Conservation (phyloP, 371 early-diverging fungal genomes). For the Mortierella sp. region DNA sequence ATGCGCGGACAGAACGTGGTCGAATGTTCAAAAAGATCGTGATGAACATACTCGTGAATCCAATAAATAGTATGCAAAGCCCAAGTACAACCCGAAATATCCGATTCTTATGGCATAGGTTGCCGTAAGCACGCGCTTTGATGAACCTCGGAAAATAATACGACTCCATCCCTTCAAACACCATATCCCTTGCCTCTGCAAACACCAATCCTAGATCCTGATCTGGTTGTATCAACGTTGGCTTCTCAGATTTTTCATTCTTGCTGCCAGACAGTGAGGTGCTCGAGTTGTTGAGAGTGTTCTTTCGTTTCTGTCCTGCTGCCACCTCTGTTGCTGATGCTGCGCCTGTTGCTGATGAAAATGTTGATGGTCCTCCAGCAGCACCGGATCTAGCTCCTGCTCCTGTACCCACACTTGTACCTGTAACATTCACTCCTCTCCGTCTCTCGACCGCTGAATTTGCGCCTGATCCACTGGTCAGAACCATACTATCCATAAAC, state of each 20-base stretch:
- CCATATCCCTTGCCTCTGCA: constrained; percentile 67
- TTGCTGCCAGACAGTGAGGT: too few species aligned
- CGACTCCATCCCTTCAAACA: constrained; percentile 68
- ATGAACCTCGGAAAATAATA: constrained; percentile 71
- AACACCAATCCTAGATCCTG: constrained; percentile 58
- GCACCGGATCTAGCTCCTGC: neutral
- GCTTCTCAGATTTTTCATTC: neutral
- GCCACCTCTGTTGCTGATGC: constrained; percentile 50
- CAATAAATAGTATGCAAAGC: constrained; percentile 63
- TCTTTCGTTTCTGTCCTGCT: constrained; percentile 59
- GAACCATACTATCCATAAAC: constrained; percentile 29
- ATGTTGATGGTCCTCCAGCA: too few species aligned
- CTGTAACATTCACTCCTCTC: too few species aligned
- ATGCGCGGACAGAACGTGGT: constrained; percentile 62
- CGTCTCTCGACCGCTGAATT: neutral
- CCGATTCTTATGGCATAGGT: constrained; percentile 66
- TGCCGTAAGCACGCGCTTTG: constrained; percentile 67
- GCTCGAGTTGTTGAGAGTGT: constrained; percentile 21
- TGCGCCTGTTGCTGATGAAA: too few species aligned
- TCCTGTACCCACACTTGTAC: neutral
- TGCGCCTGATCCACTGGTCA: neutral
- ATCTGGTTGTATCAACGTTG: constrained; percentile 15
- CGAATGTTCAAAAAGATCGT: constrained; percentile 69
- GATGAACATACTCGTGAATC: constrained; percentile 63
- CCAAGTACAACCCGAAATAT: constrained; percentile 65